Evolutionary conservation across 2,329 filamentous ascomycete genomes (phyloP).

Genomic region (Hypoxylon sp.): DNA sequence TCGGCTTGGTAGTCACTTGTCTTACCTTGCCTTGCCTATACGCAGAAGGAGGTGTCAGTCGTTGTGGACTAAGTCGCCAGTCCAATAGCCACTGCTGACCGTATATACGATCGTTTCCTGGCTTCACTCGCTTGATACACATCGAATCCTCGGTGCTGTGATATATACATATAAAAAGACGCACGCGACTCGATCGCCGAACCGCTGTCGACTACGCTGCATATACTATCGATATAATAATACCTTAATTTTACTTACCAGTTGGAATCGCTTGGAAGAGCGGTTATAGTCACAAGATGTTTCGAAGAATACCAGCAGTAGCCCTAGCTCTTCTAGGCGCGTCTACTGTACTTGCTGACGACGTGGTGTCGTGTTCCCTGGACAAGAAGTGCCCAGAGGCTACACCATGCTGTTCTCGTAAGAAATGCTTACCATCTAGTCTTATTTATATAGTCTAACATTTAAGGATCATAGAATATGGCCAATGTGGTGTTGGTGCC

Average conservation of each 20-base stretch:
- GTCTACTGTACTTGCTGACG: conserved; percentile 57
- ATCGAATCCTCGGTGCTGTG: conserved; percentile 21
- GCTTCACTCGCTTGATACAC: conserved; percentile 32
- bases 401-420: conserved; percentile 85
- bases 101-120: conserved; percentile 26
- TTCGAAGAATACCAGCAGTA: conserved; percentile 52
- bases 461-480: conserved; percentile 77
- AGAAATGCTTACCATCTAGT: conserved; percentile 57
- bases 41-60: conserved; percentile 27
- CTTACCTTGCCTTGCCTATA: conserved; percentile 18
- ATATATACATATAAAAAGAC: conserved; percentile 25
- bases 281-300: conserved; percentile 47
- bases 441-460: conserved; percentile 21
- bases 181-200: conserved; percentile 32
- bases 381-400: conserved; percentile 77
- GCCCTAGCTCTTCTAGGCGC: conserved; percentile 60
- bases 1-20: conserved; percentile 10
- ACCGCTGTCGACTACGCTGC: conserved; percentile 20
- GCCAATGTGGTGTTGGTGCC: conserved; percentile 91
- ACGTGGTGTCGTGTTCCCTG: conserved; percentile 62
- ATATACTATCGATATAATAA: conserved; percentile 41
- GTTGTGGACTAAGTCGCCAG: conserved; percentile 8
- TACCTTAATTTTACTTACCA: conserved; percentile 37
- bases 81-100: conserved; percentile 4
- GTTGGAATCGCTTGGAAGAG: conserved; percentile 12